Conservation (phyloP, 2,329 filamentous ascomycete species). For the Rhytidhysteron rufulum region DNA sequence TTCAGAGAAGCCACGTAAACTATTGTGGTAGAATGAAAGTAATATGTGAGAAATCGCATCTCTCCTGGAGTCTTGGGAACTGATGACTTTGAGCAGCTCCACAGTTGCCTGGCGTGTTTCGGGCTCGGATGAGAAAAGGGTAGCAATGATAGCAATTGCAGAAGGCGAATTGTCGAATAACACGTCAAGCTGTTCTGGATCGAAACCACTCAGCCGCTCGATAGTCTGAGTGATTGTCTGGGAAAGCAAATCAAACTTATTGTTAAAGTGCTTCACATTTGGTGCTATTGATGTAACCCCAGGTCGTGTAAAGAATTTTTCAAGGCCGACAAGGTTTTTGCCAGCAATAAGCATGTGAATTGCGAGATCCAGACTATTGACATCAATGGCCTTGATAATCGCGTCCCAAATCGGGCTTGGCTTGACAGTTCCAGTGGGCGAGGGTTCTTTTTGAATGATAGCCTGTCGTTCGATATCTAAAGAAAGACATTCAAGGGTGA, state of each 20-base stretch:
- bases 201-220: slow-evolving; percentile 74
- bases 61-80: slow-evolving; percentile 60
- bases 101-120: slow-evolving; percentile 75
- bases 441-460: slow-evolving; percentile 56
- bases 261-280: slow-evolving; percentile 72
- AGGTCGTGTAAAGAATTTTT: slow-evolving; percentile 56
- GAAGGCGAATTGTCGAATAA: slow-evolving; percentile 66
- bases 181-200: slow-evolving; percentile 61
- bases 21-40: slow-evolving; percentile 53
- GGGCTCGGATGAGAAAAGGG: slow-evolving; percentile 77
- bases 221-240: slow-evolving; percentile 68
- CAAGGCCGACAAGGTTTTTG: slow-evolving; percentile 67
- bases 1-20: slow-evolving; percentile 54
- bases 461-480: slow-evolving; percentile 65
- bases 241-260: slow-evolving; percentile 60
- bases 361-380: slow-evolving; percentile 68
- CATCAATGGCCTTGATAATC: slow-evolving; percentile 64
- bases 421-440: slow-evolving; percentile 63
- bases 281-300: slow-evolving; percentile 39
- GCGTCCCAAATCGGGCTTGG: slow-evolving; percentile 76
- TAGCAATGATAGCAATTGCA: slow-evolving; percentile 70
- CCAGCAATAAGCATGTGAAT: slow-evolving; percentile 69
- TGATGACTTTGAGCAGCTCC: slow-evolving; percentile 78
- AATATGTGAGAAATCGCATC: slow-evolving; percentile 61
- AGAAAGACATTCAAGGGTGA: slow-evolving; percentile 69